Evolutionary conservation across 2,329 filamentous ascomycete genomes (phyloP), one percentile per base, ranked within the genome.

Genomic region (Colletotrichum scovillei): DNA sequence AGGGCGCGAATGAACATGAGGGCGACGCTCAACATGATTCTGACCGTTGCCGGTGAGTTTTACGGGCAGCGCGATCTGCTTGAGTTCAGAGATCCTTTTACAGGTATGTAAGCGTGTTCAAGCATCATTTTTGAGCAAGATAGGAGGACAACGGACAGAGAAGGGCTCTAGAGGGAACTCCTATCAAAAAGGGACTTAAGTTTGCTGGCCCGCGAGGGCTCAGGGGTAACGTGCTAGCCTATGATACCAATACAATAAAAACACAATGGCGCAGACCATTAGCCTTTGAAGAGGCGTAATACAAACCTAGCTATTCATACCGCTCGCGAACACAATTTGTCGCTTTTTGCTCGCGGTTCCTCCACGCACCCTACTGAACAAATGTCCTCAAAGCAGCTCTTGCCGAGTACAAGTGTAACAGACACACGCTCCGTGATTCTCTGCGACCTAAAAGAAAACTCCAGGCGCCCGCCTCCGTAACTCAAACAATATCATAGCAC

Each of bases 21-120:
- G 32, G 92, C 91, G n/a, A 95, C 95, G 53, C 86, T 98, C 42
- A 95, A 97, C 83, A 97, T 97, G 94, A 94, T 98, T 66, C 86
- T 98, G 76, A 97, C 94, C 0, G 88, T 98, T 46, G 92, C 93
- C 60, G 95, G 95, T 77, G 95, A 98, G 83, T 91, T 94, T 76
- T 98, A 95, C 82, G 95, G 96, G 1, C 96, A 98, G 83, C 88
- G 92, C 76, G 96, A 98, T 82, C 83, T 98, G 75, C 88, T 98
- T 62, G 91, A 93, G 78, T 93, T 92, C 74, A 89, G 95, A 71
- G 89, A 92, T 74, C 89, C 89, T 4, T 91, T 91, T 77, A 83
- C 86, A 26, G 83, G 84, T 42, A 80, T 86, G 76, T 86, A 24
- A n/a, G n/a, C n/a, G n/a, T n/a, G n/a, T 11, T 14, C 0, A 26